These are phyloP conservation scores for Aureobasidium sp. DNA, from an alignment of 2,329 filamentous ascomycete species.

Conservation along the genomic window DNA sequence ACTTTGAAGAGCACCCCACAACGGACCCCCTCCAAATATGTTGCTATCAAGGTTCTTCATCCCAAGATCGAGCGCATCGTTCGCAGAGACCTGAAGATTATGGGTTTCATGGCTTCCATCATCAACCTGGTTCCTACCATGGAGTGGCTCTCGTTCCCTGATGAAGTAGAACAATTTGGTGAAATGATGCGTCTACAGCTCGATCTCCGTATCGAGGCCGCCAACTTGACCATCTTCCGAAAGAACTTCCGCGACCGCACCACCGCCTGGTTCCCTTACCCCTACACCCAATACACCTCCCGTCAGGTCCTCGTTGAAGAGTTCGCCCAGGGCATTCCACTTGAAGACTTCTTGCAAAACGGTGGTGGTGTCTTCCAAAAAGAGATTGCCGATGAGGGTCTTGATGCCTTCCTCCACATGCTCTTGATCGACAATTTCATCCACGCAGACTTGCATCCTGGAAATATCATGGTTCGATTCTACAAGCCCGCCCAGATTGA, in stretches of 20 bases:
- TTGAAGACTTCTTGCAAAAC: conserved; percentile 82
- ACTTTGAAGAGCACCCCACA: conserved; percentile 80
- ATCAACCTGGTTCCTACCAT: conserved; percentile 88
- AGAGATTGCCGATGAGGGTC: conserved; percentile 88
- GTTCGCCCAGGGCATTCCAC: conserved; percentile 86
- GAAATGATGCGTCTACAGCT: conserved; percentile 99
- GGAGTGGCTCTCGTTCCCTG: conserved; percentile 92
- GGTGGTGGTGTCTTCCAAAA: conserved; percentile 88
- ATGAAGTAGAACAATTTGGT: conserved; percentile 88
- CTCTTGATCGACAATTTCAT: conserved; percentile 95
- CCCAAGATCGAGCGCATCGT: conserved; percentile 85
- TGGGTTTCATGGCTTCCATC: conserved; percentile 78
- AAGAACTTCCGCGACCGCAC: conserved; percentile 82
- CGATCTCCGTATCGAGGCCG: conserved; percentile 87
- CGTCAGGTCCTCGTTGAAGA: conserved; percentile 90
- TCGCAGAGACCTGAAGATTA: conserved; percentile 83
- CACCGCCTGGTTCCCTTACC: conserved; percentile 95
- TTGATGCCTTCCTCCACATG: conserved; percentile 96
- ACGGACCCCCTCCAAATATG: conserved; percentile 80
- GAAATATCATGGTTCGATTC: conserved; percentile 99
- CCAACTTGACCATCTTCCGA: conserved; percentile 81
- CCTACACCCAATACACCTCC: conserved; percentile 86
- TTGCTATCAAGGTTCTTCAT: conserved; percentile 93
- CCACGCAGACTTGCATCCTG: conserved; percentile 90
- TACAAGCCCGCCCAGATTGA: conserved; percentile 73